Conservation (phyloP, 805 yeast genomes). For the Zygosaccharomyces siamensis region DNA sequence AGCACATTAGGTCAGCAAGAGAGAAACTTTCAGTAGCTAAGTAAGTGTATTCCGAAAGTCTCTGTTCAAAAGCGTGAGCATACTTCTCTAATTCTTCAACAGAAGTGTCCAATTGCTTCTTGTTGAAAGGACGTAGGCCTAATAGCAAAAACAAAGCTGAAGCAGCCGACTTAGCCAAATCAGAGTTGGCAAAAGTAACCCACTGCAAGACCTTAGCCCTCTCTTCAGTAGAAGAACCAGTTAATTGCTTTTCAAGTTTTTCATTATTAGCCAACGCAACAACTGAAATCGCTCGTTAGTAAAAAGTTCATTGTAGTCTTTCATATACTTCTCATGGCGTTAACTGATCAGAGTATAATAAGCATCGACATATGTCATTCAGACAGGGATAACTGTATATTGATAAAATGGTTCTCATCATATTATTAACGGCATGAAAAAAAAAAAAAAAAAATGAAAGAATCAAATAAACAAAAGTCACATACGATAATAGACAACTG, state of each 20-base stretch:
- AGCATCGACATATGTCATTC: constrained; percentile 35
- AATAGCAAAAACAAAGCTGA: constrained; percentile 49
- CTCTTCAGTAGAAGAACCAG: constrained; percentile 63
- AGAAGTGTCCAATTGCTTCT: constrained; percentile 54
- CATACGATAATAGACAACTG: constrained; percentile 50
- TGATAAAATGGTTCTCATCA: constrained; percentile 33
- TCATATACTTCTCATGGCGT: background rate
- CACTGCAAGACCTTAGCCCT: constrained; percentile 62
- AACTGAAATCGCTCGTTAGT: constrained; percentile 23
- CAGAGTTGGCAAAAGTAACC: constrained; percentile 71
- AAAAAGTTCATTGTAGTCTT: background rate
- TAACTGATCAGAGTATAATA: constrained; percentile 25
- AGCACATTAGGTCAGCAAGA: constrained; percentile 29
- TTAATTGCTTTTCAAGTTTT: constrained; percentile 37
- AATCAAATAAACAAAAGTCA: background rate
- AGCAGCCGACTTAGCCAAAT: constrained; percentile 46
- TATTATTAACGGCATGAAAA: constrained; percentile 8
- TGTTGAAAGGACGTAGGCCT: constrained; percentile 74
- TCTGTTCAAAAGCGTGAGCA: constrained; percentile 47
- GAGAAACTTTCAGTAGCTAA: constrained; percentile 68
- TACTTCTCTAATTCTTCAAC: constrained; percentile 37
- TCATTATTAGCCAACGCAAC: constrained; percentile 35
- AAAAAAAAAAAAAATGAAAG: background rate
- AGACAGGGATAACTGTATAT: constrained; percentile 39
- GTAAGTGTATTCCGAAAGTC: constrained; percentile 60